Conservation (phyloP, 2,329 filamentous ascomycete species). For the Fusarium pseudoanthophilum region DNA sequence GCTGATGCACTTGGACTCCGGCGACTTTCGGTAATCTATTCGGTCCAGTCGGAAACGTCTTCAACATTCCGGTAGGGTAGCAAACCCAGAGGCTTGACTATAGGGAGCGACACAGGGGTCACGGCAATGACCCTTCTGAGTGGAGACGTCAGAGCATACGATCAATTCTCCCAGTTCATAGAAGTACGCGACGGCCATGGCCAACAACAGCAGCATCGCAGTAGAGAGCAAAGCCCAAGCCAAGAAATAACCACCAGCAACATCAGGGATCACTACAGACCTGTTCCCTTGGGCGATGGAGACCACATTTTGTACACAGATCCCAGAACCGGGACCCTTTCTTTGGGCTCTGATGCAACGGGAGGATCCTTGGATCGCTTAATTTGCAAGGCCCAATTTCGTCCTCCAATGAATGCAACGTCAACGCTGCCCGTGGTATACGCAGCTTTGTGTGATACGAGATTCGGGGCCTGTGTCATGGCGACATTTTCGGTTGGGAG, state of each 20-base stretch:
- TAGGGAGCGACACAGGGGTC: constrained; percentile 35
- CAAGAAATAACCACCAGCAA: constrained; percentile 53
- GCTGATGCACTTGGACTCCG: constrained; percentile 68
- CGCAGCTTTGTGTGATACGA: constrained; percentile 64
- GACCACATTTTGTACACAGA: constrained; percentile 73
- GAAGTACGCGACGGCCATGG: constrained; percentile 25
- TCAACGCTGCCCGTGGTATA: constrained; percentile 61
- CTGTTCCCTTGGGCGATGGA: constrained; percentile 73
- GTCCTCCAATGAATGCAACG: constrained; percentile 44
- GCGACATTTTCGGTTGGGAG: constrained; percentile 60
- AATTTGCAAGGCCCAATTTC: constrained; percentile 67
- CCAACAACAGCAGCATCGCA: constrained; percentile 25
- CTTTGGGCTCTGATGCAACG: constrained; percentile 70
- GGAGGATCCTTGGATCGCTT: constrained; percentile 62
- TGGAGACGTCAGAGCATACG: constrained; percentile 15
- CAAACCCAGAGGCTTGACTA: constrained; percentile 23
- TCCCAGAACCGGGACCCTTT: constrained; percentile 64
- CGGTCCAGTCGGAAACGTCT: constrained; percentile 30
- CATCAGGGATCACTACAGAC: constrained; percentile 69
- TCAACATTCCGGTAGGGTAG: constrained; percentile 44
- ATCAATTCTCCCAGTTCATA: constrained; percentile 24
- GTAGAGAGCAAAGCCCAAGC: constrained; percentile 11
- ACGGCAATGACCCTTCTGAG: constrained; percentile 27
- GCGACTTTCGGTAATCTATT: constrained; percentile 49
- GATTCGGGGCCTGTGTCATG: constrained; percentile 67